Conservation (phyloP, 2,329 filamentous ascomycete genomes). For the Talaromyces pinophilus region DNA sequence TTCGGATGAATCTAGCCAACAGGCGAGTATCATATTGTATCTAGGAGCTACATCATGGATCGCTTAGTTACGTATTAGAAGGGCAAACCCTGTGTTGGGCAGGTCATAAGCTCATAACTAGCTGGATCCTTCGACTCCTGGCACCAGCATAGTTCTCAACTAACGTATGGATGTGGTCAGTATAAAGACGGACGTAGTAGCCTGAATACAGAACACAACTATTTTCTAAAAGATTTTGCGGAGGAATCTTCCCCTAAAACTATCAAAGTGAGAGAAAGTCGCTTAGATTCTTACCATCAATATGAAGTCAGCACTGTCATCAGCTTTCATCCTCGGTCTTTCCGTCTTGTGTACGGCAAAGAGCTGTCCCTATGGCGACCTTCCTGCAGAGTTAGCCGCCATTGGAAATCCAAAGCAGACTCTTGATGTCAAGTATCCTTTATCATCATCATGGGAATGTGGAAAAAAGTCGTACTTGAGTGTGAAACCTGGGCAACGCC, state of each 20-base stretch:
- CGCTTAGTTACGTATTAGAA: not conserved
- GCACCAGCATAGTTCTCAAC: not conserved
- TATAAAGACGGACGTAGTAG: not conserved
- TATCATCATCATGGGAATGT: slow-evolving; percentile 13
- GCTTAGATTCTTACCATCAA: not conserved
- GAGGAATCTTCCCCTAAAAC: too few relatives aligned
- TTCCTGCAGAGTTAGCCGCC: not conserved
- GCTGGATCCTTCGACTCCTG: not conserved
- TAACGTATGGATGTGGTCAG: not conserved
- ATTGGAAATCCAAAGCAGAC: slow-evolving; percentile 6
- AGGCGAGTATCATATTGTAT: not conserved
- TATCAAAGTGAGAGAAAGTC: not conserved
- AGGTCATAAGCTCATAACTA: not conserved
- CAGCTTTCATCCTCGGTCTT: not conserved
- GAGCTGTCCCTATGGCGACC: not conserved
- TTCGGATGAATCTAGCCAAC: too few relatives aligned
- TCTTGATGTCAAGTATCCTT: not conserved
- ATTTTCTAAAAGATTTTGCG: not conserved
- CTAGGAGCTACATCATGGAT: not conserved
- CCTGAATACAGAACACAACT: not conserved
- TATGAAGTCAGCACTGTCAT: not conserved
- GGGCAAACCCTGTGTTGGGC: not conserved
- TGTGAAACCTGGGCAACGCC: slow-evolving; percentile 1
- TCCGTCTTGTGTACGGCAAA: not conserved
- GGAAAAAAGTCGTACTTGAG: slow-evolving; percentile 8